Evolutionary conservation across 768 basidiomycete genomes (phyloP), one percentile per base, ranked within the genome.

Genomic region (Mrakia frigida): DNA sequence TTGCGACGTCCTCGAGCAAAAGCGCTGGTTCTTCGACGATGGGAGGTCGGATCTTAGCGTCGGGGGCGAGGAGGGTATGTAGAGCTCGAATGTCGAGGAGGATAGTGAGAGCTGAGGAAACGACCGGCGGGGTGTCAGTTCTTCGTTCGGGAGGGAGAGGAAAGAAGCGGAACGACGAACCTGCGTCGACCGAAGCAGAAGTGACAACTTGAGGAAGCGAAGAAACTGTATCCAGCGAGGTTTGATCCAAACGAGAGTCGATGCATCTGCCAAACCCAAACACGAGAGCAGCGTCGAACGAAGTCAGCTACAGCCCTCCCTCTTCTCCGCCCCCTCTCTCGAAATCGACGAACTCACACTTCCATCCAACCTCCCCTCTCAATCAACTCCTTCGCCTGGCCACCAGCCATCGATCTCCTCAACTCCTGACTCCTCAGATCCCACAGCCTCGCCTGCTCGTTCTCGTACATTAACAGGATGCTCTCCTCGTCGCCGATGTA

Each of bases 401-500:
- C 90, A 11, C 85, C 79, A 7, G 86, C 86, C 87, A 92, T 92
- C 0, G 93, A 92, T 69, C 96, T 85, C 87, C 93, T 88, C 79
- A 98, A 90, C 80, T 97, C 94, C 75, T 87, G 87, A 0, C 90
- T 91, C 78, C 88, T 88, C 23, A 90, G 85, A 80, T 98, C 92
- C 94, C 97, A 99, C 2, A 95, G 83, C 59, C 97, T 86, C 1
- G 91, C 92, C 73, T 90, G 88, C 2, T 88, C 89, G 78, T 92
- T 89, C 3, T 85, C 85, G 82, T 98, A 98, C 1, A 91, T 83
- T 9, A 95, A 84, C 71, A 97, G 81, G 39, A 97, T 82, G 76
- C 92, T 90, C 73, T 90, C 87, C 23, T 90, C 87, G 21, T 87
- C 89, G 16, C 88, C 86, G 11, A 92, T 82, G 80, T 88, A 92